phyloP scores from a whole-genome alignment of 129 eudicot genomes.

The Flaveria trinervia region DNA sequence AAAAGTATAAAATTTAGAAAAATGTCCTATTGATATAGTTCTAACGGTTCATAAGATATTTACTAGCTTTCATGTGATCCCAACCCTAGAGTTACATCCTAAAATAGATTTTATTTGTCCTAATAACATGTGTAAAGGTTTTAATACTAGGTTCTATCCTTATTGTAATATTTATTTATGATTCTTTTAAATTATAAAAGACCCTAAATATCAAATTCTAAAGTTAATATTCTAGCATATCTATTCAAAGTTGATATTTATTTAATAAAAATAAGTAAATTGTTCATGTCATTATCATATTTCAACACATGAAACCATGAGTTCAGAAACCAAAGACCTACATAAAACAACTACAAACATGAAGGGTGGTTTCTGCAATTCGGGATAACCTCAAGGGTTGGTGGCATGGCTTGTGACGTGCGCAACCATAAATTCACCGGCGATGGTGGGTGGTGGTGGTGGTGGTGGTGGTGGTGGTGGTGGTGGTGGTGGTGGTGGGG shows the following conservation, averaged over 20 bases:
- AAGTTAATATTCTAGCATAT: background rate
- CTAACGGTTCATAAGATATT: no score
- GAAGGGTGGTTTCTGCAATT: conserved; percentile 12
- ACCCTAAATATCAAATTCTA: background rate
- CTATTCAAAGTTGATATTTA: background rate
- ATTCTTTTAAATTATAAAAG: no score
- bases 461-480: conserved; percentile 22
- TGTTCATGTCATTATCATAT: background rate
- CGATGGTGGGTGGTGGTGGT: conserved; percentile 24
- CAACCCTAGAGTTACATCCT: no score
- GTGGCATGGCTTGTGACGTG: conserved; percentile 23
- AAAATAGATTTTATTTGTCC: no score
- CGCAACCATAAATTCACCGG: conserved; percentile 25
- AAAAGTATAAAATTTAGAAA: no score
- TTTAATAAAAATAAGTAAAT: background rate
- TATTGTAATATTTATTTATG: no score
- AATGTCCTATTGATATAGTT: no score
- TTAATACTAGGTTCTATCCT: no score
- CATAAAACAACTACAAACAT: background rate
- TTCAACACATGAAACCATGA: background rate
- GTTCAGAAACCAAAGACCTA: background rate
- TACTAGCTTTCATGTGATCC: no score
- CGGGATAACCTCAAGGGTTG: background rate
- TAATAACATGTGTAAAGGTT: no score
- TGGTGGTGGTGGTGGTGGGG: conserved; percentile 18